Evolutionary conservation across 768 basidiomycete species (phyloP).

Genomic region (Hypholoma sublateritium): DNA sequence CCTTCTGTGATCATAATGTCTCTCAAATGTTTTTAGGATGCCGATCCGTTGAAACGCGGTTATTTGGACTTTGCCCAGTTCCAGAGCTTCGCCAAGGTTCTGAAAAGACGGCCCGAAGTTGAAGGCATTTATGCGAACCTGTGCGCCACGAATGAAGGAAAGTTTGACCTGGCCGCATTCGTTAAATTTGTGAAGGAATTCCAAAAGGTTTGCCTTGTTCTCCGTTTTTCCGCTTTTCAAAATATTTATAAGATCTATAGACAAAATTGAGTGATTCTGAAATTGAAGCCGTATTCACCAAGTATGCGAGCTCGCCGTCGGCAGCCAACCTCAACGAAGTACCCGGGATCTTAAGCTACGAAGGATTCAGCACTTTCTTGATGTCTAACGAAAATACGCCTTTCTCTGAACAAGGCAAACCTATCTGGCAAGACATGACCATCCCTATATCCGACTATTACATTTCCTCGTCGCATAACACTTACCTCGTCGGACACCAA

Average conservation of each 20-base stretch:
- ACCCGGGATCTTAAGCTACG: conserved; percentile 42
- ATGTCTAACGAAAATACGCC: conserved; percentile 73
- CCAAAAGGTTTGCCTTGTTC: conserved; percentile 35
- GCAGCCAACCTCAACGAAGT: conserved; percentile 15
- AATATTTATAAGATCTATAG: conserved; percentile 21
- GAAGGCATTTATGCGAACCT: conserved; percentile 56
- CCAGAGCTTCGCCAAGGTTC: conserved; percentile 74
- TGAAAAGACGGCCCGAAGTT: conserved; percentile 86
- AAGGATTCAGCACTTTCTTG: conserved; percentile 78
- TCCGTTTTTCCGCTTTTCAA: not conserved
- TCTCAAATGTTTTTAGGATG: conserved; percentile 44
- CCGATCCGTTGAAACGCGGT: conserved; percentile 53
- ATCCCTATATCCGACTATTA: conserved; percentile 85
- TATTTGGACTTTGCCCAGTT: conserved; percentile 80
- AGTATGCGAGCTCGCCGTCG: conserved; percentile 26
- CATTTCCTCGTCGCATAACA: conserved; percentile 92
- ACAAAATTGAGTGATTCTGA: conserved; percentile 32
- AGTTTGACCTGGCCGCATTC: conserved; percentile 43
- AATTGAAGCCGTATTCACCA: conserved; percentile 33
- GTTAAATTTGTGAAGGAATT: conserved; percentile 43
- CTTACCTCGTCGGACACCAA: conserved; percentile 85
- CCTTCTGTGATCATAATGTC: not conserved
- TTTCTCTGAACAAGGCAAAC: conserved; percentile 39
- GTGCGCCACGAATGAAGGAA: conserved; percentile 26
- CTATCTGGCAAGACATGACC: conserved; percentile 83